A percentile compares a stretch with the other conserved stretches of the same genome.
These are phyloP conservation scores for Globisporangium apiculatum DNA, from an alignment of 352 stramenopile genomes.

Conservation along the genomic window DNA sequence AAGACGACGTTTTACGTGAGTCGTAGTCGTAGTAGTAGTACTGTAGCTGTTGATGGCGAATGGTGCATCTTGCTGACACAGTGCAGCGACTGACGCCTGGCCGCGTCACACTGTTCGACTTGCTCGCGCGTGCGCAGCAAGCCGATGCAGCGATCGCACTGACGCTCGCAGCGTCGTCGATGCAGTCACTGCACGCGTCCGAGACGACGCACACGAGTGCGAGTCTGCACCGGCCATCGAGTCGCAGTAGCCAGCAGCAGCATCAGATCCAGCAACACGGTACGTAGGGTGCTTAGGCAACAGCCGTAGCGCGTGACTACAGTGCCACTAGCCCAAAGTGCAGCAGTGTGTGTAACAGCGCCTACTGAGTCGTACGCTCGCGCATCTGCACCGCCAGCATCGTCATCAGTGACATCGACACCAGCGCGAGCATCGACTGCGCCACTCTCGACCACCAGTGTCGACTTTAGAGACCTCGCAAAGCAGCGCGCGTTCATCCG, in stretches of 20 bases:
- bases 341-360: neutral
- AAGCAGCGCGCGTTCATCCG: conserved; percentile 60
- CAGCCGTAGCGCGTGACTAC: neutral
- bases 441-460: neutral
- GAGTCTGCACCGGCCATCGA: neutral
- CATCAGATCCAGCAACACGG: neutral
- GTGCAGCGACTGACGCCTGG: neutral
- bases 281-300: neutral
- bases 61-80: too few relatives aligned
- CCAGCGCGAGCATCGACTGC: neutral
- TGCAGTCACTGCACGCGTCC: conserved; percentile 9
- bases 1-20: conserved; percentile 26
- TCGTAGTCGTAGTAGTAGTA: neutral
- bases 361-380: too few relatives aligned
- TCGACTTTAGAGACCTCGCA: conserved; percentile 32
- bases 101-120: neutral
- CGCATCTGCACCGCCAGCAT: too few relatives aligned
- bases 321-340: too few relatives aligned
- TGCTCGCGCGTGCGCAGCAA: conserved; percentile 2
- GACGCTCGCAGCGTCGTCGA: conserved; percentile 1
- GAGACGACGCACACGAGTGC: conserved; percentile 3
- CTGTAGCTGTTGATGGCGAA: too few relatives aligned
- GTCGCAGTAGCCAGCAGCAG: neutral
- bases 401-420: neutral
- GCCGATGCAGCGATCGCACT: conserved; percentile 4